These are phyloP conservation scores for Pontederia crassipes DNA, from an alignment of 176 grass and related monocot genomes.

Conservation along the genomic window DNA sequence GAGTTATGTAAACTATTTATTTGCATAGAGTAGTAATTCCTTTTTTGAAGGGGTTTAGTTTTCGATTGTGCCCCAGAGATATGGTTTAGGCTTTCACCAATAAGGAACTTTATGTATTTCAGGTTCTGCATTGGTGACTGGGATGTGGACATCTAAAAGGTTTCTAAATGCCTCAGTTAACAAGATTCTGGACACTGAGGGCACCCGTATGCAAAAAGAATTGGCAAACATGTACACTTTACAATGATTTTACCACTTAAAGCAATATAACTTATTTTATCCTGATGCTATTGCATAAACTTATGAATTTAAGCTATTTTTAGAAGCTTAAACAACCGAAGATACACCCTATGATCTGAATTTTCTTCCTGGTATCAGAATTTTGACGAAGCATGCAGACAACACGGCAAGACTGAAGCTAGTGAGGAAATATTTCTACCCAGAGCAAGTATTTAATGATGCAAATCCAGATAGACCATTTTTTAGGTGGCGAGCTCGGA, in stretches of 20 bases:
- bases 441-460: constrained; percentile 66
- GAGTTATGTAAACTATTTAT: no score
- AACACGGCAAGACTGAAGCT: constrained; percentile 26
- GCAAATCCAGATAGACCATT: constrained; percentile 47
- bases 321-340: not conserved
- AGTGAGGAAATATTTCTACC: constrained; percentile 51
- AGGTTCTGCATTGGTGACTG: constrained; percentile 11
- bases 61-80: no score
- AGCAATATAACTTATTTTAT: not conserved
- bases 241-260: not conserved
- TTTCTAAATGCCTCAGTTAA: constrained; percentile 15
- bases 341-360: not conserved
- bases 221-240: constrained; percentile 32
- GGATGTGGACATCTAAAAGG: constrained; percentile 26
- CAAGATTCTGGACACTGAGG: constrained; percentile 20
- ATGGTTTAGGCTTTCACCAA: no score
- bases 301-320: not conserved
- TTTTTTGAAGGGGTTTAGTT: no score
- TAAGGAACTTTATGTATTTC: not conserved
- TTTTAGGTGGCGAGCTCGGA: constrained; percentile 53
- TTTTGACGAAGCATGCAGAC: constrained; percentile 58
- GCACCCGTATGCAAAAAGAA: constrained; percentile 31
- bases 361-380: constrained; percentile 16
- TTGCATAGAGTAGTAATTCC: no score
- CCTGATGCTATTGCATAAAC: not conserved